phyloP scores from a whole-genome alignment of 2,329 filamentous ascomycete genomes.

The Aspergillus proliferans region DNA sequence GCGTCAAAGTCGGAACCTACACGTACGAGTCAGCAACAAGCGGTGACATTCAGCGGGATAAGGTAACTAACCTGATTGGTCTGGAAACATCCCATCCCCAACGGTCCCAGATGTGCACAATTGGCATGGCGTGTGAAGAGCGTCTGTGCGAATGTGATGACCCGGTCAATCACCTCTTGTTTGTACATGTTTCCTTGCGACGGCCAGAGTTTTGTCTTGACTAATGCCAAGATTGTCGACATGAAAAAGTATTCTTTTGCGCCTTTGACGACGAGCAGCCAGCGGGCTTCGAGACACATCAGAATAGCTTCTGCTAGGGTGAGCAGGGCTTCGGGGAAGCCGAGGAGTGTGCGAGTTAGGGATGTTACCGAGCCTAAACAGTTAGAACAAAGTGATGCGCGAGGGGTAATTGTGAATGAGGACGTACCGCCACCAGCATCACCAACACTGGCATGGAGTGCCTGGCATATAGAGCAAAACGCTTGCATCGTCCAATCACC shows the following conservation, averaged over 20 bases:
- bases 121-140: slow-evolving; percentile 29
- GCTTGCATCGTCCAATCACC: slow-evolving; percentile 35
- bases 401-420: background rate
- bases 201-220: slow-evolving; percentile 30
- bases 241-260: slow-evolving; percentile 37
- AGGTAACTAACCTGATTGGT: slow-evolving; percentile 20
- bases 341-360: slow-evolving; percentile 22
- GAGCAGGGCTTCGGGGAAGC: slow-evolving; percentile 28
- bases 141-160: slow-evolving; percentile 30
- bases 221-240: slow-evolving; percentile 29
- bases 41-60: background rate
- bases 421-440: slow-evolving; percentile 19
- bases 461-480: slow-evolving; percentile 32
- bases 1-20: slow-evolving; percentile 1
- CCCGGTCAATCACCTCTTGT: slow-evolving; percentile 30
- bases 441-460: slow-evolving; percentile 22
- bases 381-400: background rate
- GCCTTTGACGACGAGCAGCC: slow-evolving; percentile 29
- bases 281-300: slow-evolving; percentile 24
- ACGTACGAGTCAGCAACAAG: background rate
- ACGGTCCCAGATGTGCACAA: slow-evolving; percentile 25
- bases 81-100: slow-evolving; percentile 26
- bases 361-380: slow-evolving; percentile 8
- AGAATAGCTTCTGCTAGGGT: slow-evolving; percentile 27
- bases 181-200: slow-evolving; percentile 27